Conservation (phyloP, 208 protist genomes). For the Novymonas esmeraldas region DNA sequence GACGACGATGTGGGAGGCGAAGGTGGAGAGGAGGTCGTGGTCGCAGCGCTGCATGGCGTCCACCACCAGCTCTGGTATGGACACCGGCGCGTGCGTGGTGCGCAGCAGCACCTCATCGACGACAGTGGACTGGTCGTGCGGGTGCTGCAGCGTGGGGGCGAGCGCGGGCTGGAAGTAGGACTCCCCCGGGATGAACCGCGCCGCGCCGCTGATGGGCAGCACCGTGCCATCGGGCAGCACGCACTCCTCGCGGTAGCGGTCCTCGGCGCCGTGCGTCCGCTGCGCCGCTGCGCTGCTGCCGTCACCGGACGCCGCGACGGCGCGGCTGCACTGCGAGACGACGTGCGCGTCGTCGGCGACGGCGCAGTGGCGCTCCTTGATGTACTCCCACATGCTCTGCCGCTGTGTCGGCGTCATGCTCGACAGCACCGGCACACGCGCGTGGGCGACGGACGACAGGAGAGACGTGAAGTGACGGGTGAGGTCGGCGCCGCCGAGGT, state of each 20-base stretch:
- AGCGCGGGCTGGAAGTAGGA: conserved; percentile 78
- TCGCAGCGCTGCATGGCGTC: conserved; percentile 83
- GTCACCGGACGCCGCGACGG: background rate
- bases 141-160: conserved; percentile 37
- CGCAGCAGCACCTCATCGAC: conserved; percentile 70
- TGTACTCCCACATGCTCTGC: conserved; percentile 70
- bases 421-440: conserved; percentile 33
- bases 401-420: conserved; percentile 43
- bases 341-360: conserved; percentile 37
- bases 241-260: conserved; percentile 48
- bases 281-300: background rate
- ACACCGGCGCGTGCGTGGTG: conserved; percentile 45
- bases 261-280: conserved; percentile 16
- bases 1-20: conserved; percentile 93
- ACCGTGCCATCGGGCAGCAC: conserved; percentile 80
- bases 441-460: conserved; percentile 18
- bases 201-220: conserved; percentile 56
- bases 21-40: conserved; percentile 55
- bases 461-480: conserved; percentile 54
- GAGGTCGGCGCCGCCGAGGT: conserved; percentile 79
- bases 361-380: conserved; percentile 88
- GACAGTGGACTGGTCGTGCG: conserved; percentile 47
- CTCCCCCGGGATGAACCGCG: conserved; percentile 70
- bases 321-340: conserved; percentile 17
- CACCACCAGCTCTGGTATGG: conserved; percentile 74